These are phyloP conservation scores for Cucurbita argyrosperma DNA, from an alignment of 306 rosid species.

Conservation along the genomic window DNA sequence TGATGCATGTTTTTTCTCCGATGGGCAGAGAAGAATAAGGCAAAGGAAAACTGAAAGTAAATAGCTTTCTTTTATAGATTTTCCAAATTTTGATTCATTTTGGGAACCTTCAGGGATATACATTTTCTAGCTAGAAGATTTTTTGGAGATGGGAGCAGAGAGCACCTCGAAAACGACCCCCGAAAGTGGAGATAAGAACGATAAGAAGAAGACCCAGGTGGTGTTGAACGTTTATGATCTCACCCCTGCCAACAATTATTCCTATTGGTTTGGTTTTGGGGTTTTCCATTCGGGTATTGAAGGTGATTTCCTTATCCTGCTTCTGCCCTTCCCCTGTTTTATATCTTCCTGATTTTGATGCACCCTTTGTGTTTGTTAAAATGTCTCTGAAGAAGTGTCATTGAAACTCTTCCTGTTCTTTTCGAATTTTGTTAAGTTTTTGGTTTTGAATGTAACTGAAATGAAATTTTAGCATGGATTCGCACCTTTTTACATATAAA, in stretches of 20 bases:
- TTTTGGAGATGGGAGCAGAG: conserved; percentile 40
- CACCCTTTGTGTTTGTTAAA: background rate
- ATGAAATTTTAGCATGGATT: background rate
- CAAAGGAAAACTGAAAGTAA: background rate
- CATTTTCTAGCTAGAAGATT: background rate
- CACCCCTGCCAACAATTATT: conserved; percentile 67
- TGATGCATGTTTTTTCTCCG: background rate
- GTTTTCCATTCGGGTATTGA: conserved; percentile 89
- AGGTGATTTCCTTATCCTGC: conserved; percentile 29
- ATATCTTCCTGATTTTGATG: background rate
- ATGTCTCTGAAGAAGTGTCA: background rate
- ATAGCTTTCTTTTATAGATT: background rate
- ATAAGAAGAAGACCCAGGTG: conserved; percentile 18
- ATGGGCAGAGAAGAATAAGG: conserved; percentile 12
- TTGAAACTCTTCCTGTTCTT: background rate
- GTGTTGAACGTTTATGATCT: conserved; percentile 87
- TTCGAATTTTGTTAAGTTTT: background rate
- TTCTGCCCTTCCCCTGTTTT: background rate
- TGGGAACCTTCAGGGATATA: background rate
- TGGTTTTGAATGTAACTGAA: background rate
- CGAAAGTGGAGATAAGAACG: conserved; percentile 13
- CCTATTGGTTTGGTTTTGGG: conserved; percentile 78
- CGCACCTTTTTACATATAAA: background rate
- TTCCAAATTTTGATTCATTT: background rate
- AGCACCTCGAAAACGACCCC: conserved; percentile 25